Conservation (phyloP, 768 basidiomycete species). For the Dendrothele bispora region DNA sequence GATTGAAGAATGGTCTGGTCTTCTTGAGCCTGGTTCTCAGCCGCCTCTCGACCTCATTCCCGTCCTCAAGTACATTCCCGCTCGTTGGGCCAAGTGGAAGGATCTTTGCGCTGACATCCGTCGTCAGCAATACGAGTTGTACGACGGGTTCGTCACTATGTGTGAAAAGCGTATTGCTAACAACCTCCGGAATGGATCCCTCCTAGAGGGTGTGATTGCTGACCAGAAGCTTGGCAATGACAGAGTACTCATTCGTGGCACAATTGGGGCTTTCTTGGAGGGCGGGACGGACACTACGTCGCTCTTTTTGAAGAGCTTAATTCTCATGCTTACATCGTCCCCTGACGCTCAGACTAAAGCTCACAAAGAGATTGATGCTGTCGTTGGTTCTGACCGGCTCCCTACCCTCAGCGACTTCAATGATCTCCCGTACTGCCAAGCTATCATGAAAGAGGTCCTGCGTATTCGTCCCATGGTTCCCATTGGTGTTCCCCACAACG, state of each 20-base stretch:
- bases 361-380: slow-evolving; percentile 23
- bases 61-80: slow-evolving; percentile 16
- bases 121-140: slow-evolving; percentile 12
- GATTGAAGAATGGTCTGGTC: slow-evolving; percentile 6
- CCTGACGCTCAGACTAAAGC: slow-evolving; percentile 24
- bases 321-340: slow-evolving; percentile 11
- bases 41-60: slow-evolving; percentile 21
- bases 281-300: slow-evolving; percentile 15
- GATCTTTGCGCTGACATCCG: slow-evolving; percentile 14
- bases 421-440: slow-evolving; percentile 18
- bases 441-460: slow-evolving; percentile 15
- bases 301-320: slow-evolving; percentile 10
- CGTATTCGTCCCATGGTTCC: background rate
- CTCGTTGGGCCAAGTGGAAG: slow-evolving; percentile 20
- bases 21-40: slow-evolving; percentile 16
- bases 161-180: slow-evolving; percentile 12
- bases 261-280: slow-evolving; percentile 10
- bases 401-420: slow-evolving; percentile 14
- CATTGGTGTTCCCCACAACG: background rate
- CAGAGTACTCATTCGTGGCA: background rate
- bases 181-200: slow-evolving; percentile 15
- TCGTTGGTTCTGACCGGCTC: slow-evolving; percentile 20
- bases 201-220: slow-evolving; percentile 14
- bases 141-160: slow-evolving; percentile 11
- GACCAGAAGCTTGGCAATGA: background rate